Percentiles rank a stretch among this genome's conserved stretches.
Evolutionary conservation across 2,329 filamentous ascomycete genomes (phyloP).

Genomic region (Fonsecaea multimorphosa): DNA sequence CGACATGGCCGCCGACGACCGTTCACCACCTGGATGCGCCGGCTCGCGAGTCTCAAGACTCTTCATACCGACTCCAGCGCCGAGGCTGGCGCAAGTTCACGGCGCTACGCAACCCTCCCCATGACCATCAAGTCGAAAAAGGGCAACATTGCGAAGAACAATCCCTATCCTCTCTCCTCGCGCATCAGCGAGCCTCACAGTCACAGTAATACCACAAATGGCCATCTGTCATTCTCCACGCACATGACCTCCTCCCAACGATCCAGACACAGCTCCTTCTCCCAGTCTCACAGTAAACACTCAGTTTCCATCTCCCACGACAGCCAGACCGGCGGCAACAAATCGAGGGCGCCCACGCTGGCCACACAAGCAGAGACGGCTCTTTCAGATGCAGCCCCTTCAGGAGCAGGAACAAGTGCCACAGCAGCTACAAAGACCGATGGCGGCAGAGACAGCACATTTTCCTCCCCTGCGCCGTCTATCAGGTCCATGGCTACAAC

Average conservation of each 20-base stretch:
- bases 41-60: constrained; percentile 83
- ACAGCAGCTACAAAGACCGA: constrained; percentile 65
- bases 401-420: constrained; percentile 78
- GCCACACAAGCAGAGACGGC: constrained; percentile 82
- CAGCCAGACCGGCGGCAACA: constrained; percentile 61
- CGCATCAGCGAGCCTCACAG: constrained; percentile 34
- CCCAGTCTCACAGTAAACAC: constrained; percentile 60
- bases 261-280: constrained; percentile 63
- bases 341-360: constrained; percentile 77
- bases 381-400: constrained; percentile 75
- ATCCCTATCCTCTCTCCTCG: constrained; percentile 88
- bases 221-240: constrained; percentile 61
- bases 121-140: constrained; percentile 58
- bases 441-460: constrained; percentile 71
- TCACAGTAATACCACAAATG: constrained; percentile 50
- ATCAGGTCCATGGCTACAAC: constrained; percentile 69
- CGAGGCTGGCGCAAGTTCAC: constrained; percentile 32
- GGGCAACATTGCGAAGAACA: constrained; percentile 72
- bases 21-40: constrained; percentile 93
- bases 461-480: constrained; percentile 70
- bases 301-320: constrained; percentile 68
- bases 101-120: constrained; percentile 35
- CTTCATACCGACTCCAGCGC: constrained; percentile 64
- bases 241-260: constrained; percentile 57
- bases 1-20: constrained; percentile 77